Percentiles rank a stretch among this genome's conserved stretches.
Evolutionary conservation across 116 monocot species (phyloP).

Genomic region (Iris pallida): DNA sequence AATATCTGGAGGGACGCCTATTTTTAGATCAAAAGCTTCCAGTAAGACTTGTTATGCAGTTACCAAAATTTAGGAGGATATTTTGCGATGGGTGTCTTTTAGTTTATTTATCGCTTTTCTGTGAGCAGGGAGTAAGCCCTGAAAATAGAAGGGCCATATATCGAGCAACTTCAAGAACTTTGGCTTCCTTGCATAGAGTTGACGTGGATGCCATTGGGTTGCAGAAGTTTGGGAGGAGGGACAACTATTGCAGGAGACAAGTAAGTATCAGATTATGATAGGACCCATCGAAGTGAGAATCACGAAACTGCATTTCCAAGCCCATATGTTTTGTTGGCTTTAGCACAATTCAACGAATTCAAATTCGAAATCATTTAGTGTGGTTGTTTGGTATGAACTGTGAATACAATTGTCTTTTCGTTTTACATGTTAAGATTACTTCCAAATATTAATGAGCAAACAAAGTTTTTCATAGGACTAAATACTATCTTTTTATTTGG

Average conservation of each 20-base stretch:
- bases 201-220: slow-evolving; percentile 77
- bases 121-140: slow-evolving; percentile 55
- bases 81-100: background rate
- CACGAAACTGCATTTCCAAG: no score
- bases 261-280: slow-evolving; percentile 19
- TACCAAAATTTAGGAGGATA: background rate
- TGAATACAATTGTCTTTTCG: no score
- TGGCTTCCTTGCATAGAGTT: slow-evolving; percentile 81
- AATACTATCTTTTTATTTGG: no score
- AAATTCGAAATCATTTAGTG: no score
- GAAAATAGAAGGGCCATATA: slow-evolving; percentile 59
- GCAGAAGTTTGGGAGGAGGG: slow-evolving; percentile 75
- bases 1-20: slow-evolving; percentile 85
- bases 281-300: no score
- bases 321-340: no score
- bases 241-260: slow-evolving; percentile 96
- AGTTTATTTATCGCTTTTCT: slow-evolving; percentile 6
- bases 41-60: slow-evolving; percentile 28
- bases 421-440: no score
- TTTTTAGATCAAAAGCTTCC: slow-evolving; percentile 72
- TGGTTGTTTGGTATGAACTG: no score
- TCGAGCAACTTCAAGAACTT: slow-evolving; percentile 59
- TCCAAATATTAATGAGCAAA: no score
- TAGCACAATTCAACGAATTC: no score
- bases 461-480: no score